phyloP scores from a whole-genome alignment of 495 filamentous ascomycete genomes.

The Pseudevernia furfuracea region DNA sequence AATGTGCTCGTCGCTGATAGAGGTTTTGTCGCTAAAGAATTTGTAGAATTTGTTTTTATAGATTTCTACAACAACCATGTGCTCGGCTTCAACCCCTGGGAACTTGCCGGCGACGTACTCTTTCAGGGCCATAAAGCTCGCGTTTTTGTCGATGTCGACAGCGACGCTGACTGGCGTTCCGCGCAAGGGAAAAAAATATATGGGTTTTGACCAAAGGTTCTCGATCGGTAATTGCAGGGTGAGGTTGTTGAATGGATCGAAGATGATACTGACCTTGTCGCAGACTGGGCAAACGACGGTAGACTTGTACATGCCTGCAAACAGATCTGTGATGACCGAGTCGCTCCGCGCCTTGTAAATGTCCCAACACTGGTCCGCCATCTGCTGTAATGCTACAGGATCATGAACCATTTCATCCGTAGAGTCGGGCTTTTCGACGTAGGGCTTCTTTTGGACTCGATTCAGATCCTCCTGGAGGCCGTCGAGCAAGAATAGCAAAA shows the following conservation, averaged over 20 bases:
- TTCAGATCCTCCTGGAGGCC: slow-evolving; percentile 93
- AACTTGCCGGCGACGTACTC: slow-evolving; percentile 65
- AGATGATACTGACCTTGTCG: slow-evolving; percentile 94
- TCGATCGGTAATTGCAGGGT: slow-evolving; percentile 85
- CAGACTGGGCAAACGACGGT: slow-evolving; percentile 87
- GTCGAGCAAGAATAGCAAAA: slow-evolving; percentile 91
- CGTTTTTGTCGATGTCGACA: slow-evolving; percentile 83
- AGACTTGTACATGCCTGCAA: slow-evolving; percentile 96
- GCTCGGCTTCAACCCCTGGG: slow-evolving; percentile 42
- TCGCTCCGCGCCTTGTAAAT: slow-evolving; percentile 91
- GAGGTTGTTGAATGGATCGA: slow-evolving; percentile 93
- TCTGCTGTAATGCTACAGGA: slow-evolving; percentile 62
- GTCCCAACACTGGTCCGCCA: slow-evolving; percentile 80
- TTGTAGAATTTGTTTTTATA: slow-evolving; percentile 78
- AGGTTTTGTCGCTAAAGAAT: slow-evolving; percentile 58
- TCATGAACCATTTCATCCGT: slow-evolving; percentile 93
- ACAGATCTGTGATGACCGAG: slow-evolving; percentile 88
- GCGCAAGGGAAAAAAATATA: slow-evolving; percentile 68
- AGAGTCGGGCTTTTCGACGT: slow-evolving; percentile 95
- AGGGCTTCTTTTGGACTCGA: slow-evolving; percentile 88
- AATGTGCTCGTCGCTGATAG: slow-evolving; percentile 63
- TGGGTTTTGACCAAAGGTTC: slow-evolving; percentile 60
- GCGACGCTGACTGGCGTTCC: slow-evolving; percentile 57
- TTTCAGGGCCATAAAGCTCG: slow-evolving; percentile 64
- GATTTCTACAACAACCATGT: slow-evolving; percentile 67